Base-by-base conservation (phyloP, 2,329 filamentous ascomycete genomes). In the Microcyclospora pomicola region DNA sequence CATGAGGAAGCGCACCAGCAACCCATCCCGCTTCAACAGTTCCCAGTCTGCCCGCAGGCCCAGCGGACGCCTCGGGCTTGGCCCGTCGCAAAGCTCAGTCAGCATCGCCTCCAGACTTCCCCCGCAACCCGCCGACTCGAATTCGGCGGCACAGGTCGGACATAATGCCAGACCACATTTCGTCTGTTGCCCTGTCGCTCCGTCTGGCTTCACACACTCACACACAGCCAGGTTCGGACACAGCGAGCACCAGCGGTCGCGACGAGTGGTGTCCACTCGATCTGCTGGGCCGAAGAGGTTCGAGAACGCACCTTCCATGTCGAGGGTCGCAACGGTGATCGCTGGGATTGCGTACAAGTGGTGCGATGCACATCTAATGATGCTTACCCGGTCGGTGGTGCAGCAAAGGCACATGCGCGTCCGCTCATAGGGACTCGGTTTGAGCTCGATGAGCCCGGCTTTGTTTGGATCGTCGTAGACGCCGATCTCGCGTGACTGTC, bases 331-430 rank as follows among this genome's bases (percentile, higher is more conserved):
- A 7, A 33, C 11, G 13, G 12, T 36, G 2, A 48, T 35, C 6
- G 43, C 42, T 9, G 43, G 33, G 11, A 63, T 45, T 3, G 48
- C 49, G 7, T 42, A 38, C 7, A 65, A 44, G 0, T 42, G 35
- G 43, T 65, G 58, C 4, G 45, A 42, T 2, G 43, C 15, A 42
- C 64, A 67, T 11, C 49, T 42, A 14, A 59, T 43, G n/a, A 65
- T 59, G 7, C 42, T 35, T 13, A 63, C 33, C 11, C 61, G 48
- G 6, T 49, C 42, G 9, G 52, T 44, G 2, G 59, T 61, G 46
- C 64, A 67, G 1, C 30, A 27, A 1, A 43, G 40, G 45, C 65
- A 68, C 46, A 67, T 59, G 2, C 51, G 48, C 13, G 57, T 64
- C 1, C 49, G 50, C 31, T 55, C 46, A 24, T 24, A 14, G 53